Conservation (phyloP, 768 basidiomycete genomes). For the Mycena vulgaris region DNA sequence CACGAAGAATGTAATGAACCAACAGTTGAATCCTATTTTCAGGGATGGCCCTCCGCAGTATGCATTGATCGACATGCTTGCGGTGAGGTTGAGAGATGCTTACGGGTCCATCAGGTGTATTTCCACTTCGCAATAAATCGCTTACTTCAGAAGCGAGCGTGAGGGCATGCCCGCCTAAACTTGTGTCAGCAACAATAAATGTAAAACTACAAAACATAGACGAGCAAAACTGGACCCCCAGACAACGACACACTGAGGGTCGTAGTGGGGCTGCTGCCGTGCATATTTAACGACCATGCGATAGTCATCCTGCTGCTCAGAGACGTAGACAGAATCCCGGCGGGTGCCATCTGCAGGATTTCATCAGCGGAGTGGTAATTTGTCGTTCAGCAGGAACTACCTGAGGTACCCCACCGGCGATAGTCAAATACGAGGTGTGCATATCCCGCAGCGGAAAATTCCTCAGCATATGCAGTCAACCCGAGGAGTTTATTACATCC, state of each 20-base stretch:
- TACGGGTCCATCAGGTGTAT: background rate
- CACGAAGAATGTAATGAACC: constrained; percentile 38
- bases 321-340: constrained; percentile 44
- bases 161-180: constrained; percentile 47
- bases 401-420: constrained; percentile 51
- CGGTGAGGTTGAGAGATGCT: constrained; percentile 44
- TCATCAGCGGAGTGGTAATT: background rate
- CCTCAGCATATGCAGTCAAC: constrained; percentile 45
- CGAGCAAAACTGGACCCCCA: constrained; percentile 54
- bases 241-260: constrained; percentile 49
- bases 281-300: constrained; percentile 53
- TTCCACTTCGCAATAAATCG: background rate
- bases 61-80: constrained; percentile 48
- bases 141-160: constrained; percentile 48
- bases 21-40: constrained; percentile 26
- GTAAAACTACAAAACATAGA: constrained; percentile 1
- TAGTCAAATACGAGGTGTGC: constrained; percentile 54
- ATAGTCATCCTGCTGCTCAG: constrained; percentile 54
- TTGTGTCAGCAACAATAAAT: background rate
- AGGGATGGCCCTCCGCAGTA: constrained; percentile 43
- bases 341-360: constrained; percentile 46
- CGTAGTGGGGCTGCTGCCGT: constrained; percentile 48
- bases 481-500: constrained; percentile 46
- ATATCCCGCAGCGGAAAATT: constrained; percentile 47
- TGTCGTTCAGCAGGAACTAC: constrained; percentile 23